phyloP scores from a whole-genome alignment of 192 early-diverging fungal species.

The Coemansia sp. region DNA sequence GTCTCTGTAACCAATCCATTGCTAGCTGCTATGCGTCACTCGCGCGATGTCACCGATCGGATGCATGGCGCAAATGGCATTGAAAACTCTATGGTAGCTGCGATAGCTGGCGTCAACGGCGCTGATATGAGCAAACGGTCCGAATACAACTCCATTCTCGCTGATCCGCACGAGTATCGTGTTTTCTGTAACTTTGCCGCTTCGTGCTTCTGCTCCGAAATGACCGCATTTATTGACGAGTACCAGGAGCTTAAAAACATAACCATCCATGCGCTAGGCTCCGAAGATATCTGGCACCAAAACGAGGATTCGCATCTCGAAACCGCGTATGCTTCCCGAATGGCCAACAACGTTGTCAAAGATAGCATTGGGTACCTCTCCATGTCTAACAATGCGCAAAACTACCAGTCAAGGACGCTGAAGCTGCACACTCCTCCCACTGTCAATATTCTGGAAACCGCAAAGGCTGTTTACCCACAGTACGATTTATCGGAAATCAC shows the following conservation, averaged over 20 bases:
- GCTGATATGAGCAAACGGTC: slow-evolving; percentile 23
- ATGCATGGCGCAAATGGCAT: slow-evolving; percentile 31
- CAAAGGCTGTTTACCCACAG: slow-evolving; percentile 36
- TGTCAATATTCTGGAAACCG: slow-evolving; percentile 46
- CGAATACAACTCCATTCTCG: slow-evolving; percentile 46
- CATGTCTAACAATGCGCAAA: slow-evolving; percentile 16
- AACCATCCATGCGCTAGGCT: slow-evolving; percentile 34
- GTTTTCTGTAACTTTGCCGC: slow-evolving; percentile 52
- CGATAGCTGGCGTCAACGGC: slow-evolving; percentile 26
- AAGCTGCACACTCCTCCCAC: slow-evolving; percentile 44
- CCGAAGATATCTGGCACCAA: slow-evolving; percentile 41
- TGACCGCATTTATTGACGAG: slow-evolving; percentile 51
- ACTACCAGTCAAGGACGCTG: slow-evolving; percentile 16
- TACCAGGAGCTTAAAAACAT: slow-evolving; percentile 46
- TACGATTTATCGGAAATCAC: slow-evolving; percentile 33
- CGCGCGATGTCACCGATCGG: slow-evolving; percentile 32
- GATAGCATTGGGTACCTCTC: slow-evolving; percentile 24
- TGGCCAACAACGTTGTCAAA: slow-evolving; percentile 24
- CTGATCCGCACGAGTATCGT: slow-evolving; percentile 47
- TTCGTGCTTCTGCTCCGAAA: slow-evolving; percentile 54
- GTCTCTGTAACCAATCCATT: slow-evolving; percentile 35
- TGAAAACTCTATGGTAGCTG: slow-evolving; percentile 23
- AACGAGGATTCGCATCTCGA: slow-evolving; percentile 30
- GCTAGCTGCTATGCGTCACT: slow-evolving; percentile 36
- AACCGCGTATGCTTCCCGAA: slow-evolving; percentile 26